phyloP scores from a whole-genome alignment of 495 filamentous ascomycete genomes.

The Thermothielavioides terrestris region DNA sequence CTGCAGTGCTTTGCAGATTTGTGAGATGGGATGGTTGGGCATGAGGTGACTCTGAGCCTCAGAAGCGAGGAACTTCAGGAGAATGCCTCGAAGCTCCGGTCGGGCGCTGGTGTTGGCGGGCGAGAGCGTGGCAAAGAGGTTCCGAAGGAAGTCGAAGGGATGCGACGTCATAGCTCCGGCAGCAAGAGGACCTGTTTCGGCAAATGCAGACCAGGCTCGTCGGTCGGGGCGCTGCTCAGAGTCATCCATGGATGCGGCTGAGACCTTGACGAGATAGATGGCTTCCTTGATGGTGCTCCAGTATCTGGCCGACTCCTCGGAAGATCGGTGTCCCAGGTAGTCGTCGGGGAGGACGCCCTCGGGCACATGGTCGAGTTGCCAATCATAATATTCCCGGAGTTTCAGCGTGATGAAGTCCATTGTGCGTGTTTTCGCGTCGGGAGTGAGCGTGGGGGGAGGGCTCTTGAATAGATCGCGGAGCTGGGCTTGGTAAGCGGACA shows the following conservation, averaged over 20 bases:
- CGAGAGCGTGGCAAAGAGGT: conserved; percentile 25
- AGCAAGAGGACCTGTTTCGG: conserved; percentile 19
- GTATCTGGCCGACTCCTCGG: conserved; percentile 20
- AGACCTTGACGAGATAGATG: conserved; percentile 26
- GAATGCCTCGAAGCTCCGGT: conserved; percentile 22
- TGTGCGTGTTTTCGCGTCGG: conserved; percentile 17
- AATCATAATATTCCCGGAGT: conserved; percentile 24
- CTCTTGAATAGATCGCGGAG: conserved; percentile 13
- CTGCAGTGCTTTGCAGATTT: conserved; percentile 23
- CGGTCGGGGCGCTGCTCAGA: conserved; percentile 12
- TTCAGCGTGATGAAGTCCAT: conserved; percentile 21
- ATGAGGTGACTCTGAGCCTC: conserved; percentile 23
- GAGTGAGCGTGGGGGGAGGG: conserved; percentile 13
- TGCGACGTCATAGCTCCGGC: conserved; percentile 23
- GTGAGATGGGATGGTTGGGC: conserved; percentile 21
- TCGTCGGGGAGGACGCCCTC: conserved; percentile 24
- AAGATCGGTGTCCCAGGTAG: conserved; percentile 15
- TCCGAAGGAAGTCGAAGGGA: conserved; percentile 28
- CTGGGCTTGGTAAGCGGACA: conserved; percentile 17
- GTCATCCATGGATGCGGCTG: conserved; percentile 13
- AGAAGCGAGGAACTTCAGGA: conserved; percentile 21
- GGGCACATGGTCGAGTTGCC: conserved; percentile 23
- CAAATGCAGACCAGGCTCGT: conserved; percentile 22
- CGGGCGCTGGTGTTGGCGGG: conserved; percentile 24
- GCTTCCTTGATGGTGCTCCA: conserved; percentile 25